Percentiles rank a stretch among this genome's conserved stretches.
phyloP scores from a whole-genome alignment of 2,329 filamentous ascomycete genomes.

The Cryphonectria nitschkei region DNA sequence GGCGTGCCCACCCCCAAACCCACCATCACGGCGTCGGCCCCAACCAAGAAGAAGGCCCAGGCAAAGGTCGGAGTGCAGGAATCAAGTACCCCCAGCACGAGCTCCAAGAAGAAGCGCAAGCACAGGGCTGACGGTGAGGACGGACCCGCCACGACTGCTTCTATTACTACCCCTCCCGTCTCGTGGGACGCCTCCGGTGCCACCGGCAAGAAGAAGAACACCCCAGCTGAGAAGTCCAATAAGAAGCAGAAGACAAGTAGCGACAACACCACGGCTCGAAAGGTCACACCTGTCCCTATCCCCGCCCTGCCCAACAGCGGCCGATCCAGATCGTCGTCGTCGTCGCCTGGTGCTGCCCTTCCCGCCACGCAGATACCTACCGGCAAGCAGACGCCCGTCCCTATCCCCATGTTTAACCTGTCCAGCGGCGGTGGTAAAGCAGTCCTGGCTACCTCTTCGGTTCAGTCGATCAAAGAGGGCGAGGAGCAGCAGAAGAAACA shows the following conservation, averaged over 20 bases:
- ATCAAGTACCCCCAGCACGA: slow-evolving; percentile 26
- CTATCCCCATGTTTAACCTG: slow-evolving; percentile 5
- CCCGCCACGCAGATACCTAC: slow-evolving; percentile 20
- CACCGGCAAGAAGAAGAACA: slow-evolving; percentile 25
- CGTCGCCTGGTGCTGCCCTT: slow-evolving; percentile 20
- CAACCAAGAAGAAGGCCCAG: slow-evolving; percentile 17
- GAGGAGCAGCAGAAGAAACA: slow-evolving; percentile 20
- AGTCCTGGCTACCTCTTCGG: neutral
- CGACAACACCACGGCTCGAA: slow-evolving; percentile 12
- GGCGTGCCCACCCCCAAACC: slow-evolving; percentile 49
- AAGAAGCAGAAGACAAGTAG: slow-evolving; percentile 29
- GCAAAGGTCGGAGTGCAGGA: slow-evolving; percentile 21
- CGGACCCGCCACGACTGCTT: slow-evolving; percentile 18
- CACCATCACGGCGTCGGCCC: slow-evolving; percentile 21
- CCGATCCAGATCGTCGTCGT: slow-evolving; percentile 16
- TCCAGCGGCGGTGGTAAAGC: neutral
- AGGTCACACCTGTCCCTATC: slow-evolving; percentile 28
- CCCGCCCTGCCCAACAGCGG: slow-evolving; percentile 16
- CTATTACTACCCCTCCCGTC: slow-evolving; percentile 13
- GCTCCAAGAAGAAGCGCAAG: slow-evolving; percentile 47
- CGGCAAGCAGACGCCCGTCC: slow-evolving; percentile 23
- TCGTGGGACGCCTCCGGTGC: slow-evolving; percentile 21
- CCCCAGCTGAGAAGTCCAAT: slow-evolving; percentile 27
- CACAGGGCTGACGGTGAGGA: slow-evolving; percentile 37
- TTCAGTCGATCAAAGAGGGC: slow-evolving; percentile 20